Conservation (phyloP, 192 early-diverging fungal genomes). For the Umbelopsis sp. region DNA sequence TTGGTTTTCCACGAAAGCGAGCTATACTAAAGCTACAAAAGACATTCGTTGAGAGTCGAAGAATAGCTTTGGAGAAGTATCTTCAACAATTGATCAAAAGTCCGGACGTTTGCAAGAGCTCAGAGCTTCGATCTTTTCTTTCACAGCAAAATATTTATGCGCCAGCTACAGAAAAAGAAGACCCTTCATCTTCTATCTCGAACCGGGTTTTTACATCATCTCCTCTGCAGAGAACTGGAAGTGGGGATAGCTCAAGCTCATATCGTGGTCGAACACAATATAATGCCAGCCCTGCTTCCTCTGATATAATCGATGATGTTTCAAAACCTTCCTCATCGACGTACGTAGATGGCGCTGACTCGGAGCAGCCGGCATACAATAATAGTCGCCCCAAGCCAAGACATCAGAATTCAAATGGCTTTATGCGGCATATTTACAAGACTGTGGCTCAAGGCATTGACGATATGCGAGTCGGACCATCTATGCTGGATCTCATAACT, state of each 20-base stretch:
- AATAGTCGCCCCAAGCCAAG: background rate
- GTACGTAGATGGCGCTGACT: background rate
- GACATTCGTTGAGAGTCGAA: conserved; percentile 70
- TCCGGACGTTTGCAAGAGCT: conserved; percentile 59
- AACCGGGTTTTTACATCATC: background rate
- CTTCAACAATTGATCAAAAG: conserved; percentile 61
- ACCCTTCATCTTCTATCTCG: background rate
- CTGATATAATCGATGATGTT: conserved; percentile 8
- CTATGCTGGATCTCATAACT: conserved; percentile 73
- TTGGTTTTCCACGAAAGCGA: conserved; percentile 78
- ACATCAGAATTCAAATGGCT: conserved; percentile 38
- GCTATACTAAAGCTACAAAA: conserved; percentile 67
- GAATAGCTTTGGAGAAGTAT: conserved; percentile 70
- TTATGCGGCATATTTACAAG: conserved; percentile 70
- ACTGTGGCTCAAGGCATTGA: conserved; percentile 77
- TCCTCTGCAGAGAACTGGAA: background rate
- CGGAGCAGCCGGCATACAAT: background rate
- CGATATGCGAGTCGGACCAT: conserved; percentile 66
- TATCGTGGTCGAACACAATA: background rate
- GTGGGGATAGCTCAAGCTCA: background rate
- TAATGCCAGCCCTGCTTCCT: background rate
- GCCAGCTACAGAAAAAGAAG: conserved; percentile 17
- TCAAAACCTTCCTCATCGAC: background rate
- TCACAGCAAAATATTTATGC: conserved; percentile 60
- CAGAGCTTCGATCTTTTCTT: conserved; percentile 72